Base-by-base conservation (phyloP, 257 asterid species). In the Leptodermis oblonga region DNA sequence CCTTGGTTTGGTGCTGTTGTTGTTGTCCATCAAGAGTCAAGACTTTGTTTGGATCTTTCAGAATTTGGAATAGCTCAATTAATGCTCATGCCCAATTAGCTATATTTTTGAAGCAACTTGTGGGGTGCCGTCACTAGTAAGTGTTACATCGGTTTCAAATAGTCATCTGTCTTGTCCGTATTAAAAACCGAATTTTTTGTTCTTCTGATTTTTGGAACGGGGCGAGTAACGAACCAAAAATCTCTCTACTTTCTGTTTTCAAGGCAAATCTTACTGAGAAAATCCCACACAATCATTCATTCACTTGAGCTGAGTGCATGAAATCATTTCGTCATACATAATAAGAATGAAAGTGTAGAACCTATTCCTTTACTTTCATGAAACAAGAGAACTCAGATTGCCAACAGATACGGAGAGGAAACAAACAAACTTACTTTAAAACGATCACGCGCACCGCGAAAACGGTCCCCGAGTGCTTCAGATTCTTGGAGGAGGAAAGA, bases 1-100 rank as follows among this genome's bases (percentile, higher is more conserved):
- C 54, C 52, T 37, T 23, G n/a, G 4, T 2, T 6, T 34, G 39
- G n/a, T 34, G 39, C 1, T 39, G 45, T 39, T n/a, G 45, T 8
- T 43, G 11, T 8, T 34, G 18, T 11, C 41, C 49, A n/a, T n/a
- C n/a, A n/a, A n/a, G n/a, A n/a, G n/a, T 6, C 23, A 34, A 49
- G 75, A 34, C 42, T 65, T 54, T 3, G 41, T 62, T 74, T 69
- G 71, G 67, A 74, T 69, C 68, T 30, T 70, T 52, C 25, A 62
- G 36, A 25, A 8, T 59, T 10, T 70, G 37, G 31, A 8, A 43
- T 8, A 1, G 3, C 45, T 39, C 45, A 42, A 8, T 63, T n/a
- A n/a, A n/a, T n/a, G 13, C 51, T 64, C 36, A 23, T 23, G 51
- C 4, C 23, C 22, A 39, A 37, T 5, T 59, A 31, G 28, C 45